Evolutionary conservation across 75 land plant genomes (phyloP), one percentile per base, ranked within the genome.

Genomic region (Pinus albicaulis): DNA sequence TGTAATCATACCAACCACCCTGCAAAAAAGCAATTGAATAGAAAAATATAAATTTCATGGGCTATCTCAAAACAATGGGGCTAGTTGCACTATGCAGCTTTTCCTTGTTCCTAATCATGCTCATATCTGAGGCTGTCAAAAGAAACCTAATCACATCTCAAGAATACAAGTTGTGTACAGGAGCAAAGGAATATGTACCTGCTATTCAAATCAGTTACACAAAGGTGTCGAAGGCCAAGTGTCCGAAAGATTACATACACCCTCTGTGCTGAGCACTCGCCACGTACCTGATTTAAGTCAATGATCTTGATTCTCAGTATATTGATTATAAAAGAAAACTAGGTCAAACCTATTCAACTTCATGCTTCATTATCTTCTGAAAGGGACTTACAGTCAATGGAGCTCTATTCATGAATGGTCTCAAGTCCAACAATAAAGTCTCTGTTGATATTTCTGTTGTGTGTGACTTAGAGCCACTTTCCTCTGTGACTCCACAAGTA

Each of bases 211-310:
- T 84, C 86, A 25, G 86, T 84, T 55, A 84, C 86, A 84, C 86
- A 84, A n/a, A 84, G 72, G 68, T 84, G 86, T 57, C 86, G 56
- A 55, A 84, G 76, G 19, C 86, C 86, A 41, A 84, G 68, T 17
- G 86, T 84, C 24, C 86, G 85, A 68, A 84, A 84, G 63, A 84
- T 84, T 16, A 84, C 59, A 65, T 82, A 84, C 55, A 84, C 86
- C 25, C 86, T 74, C 20, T 78, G 86, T 38, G 86, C 85, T 73
- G 86, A 84, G 80, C 85, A 82, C 55, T 84, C 85, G 34, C 71
- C 77, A 25, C 86, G 85, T 56, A 84, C 86, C 86, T 84, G 71
- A 41, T 36, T 41, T 2, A 68, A 68, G n/a, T 41, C 7, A 68
- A 38, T 75, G 56, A 77, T 41, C 24, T 48, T 48, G 53, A 48